Conservation (phyloP, 75 land plant genomes). For the Pinus taeda region DNA sequence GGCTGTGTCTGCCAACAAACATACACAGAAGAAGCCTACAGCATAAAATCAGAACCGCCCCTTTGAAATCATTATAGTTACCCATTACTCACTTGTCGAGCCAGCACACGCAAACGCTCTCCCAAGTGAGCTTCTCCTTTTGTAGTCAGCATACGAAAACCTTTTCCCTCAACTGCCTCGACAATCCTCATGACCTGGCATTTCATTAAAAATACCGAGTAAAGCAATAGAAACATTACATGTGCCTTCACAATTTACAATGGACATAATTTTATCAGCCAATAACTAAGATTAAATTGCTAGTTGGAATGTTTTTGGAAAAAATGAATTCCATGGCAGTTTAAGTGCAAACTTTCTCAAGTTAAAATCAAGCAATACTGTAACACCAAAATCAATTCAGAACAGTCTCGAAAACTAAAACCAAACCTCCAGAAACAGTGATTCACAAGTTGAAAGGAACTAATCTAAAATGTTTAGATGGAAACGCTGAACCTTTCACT, state of each 20-base stretch:
- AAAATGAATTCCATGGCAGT: neutral
- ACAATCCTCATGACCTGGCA: slow-evolving; percentile 87
- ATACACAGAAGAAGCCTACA: neutral
- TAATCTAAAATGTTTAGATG: neutral
- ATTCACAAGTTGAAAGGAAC: neutral
- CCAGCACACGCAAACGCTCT: slow-evolving; percentile 61
- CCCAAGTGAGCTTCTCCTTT: slow-evolving; percentile 84
- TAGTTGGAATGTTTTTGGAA: neutral
- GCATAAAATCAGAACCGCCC: neutral
- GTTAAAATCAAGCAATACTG: neutral
- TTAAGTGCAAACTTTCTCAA: neutral
- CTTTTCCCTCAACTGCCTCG: slow-evolving; percentile 90
- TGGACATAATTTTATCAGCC: neutral
- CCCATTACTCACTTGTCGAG: slow-evolving; percentile 58
- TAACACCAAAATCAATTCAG: neutral
- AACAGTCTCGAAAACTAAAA: neutral
- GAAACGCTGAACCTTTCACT: neutral
- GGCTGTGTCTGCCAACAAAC: too few relatives aligned
- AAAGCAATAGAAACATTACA: neutral
- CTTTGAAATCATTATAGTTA: neutral
- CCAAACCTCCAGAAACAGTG: neutral
- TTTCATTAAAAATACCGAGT: neutral
- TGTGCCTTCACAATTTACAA: neutral
- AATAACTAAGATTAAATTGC: too few relatives aligned
- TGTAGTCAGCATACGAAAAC: slow-evolving; percentile 74